Base-by-base conservation (phyloP, 2,329 filamentous ascomycete species). In the Colletotrichum camelliae region DNA sequence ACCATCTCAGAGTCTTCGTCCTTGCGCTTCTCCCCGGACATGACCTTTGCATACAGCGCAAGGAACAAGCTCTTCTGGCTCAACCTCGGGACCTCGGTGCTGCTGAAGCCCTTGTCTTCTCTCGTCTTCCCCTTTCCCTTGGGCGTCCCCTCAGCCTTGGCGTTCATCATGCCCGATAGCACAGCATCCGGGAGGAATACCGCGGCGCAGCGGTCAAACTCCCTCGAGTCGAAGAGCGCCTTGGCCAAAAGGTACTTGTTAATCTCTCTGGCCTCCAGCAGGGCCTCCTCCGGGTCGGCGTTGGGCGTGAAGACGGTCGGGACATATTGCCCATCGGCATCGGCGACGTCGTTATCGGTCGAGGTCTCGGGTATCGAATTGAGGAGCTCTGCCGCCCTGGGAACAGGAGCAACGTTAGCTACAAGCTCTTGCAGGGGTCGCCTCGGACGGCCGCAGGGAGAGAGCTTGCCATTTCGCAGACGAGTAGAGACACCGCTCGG, bases 1-100 rank as follows among this genome's bases (percentile, higher is more conserved):
- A 99, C 95, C 94, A 98, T 98, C 86, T 99, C 97, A 27, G 95
- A 95, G 74, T 98, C 96, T 84, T 99, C 97, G 80, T 98, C 95
- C 84, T 96, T 98, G 78, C 95, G 93, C 88, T 98, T 98, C 88
- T 99, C 97, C 2, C 97, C 97, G 0, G 96, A 94, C 78, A 98
- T 91, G 82, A 96, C 96, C 82, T 96, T 97, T 60, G 97, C 95
- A 81, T 99, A 99, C 5, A 98, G 88, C 1, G 96, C 94, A 13
- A 99, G 89, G 81, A 99, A 99, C 24, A 98, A 85, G 68, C 96
- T 96, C 85, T 96, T 97, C 83, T 98, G 96, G 82, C 96, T 98
- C 67, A 98, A 83, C 68, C 85, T 86, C 3, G 91, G 91, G 18
- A 92, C 80, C 4, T 81, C 78, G 8, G 81, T 78, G 6, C 76